Base-by-base conservation (phyloP, 495 filamentous ascomycete genomes). In the Penicillium egyptiacum region DNA sequence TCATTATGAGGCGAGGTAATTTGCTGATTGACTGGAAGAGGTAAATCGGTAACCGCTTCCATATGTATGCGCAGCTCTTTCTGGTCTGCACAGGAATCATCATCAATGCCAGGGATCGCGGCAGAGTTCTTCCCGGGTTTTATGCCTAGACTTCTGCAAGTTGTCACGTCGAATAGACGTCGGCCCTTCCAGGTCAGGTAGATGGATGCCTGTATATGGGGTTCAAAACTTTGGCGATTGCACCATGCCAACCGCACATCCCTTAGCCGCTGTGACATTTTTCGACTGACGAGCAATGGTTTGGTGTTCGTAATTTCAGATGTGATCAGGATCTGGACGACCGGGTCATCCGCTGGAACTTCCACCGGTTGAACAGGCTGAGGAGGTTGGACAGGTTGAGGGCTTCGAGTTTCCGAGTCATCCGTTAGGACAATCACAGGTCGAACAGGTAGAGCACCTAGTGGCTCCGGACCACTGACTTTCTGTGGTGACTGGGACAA, bases 181-280 rank as follows among this genome's bases (percentile, higher is more conserved):
- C 83, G 84, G 8, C 84, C 82, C 50, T 84, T 87, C 88, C 91
- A 96, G 3, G 89, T 93, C 16, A 97, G 70, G 61, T 91, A 88
- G 9, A 96, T 73, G 7, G 74, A 65, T 22, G 70, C 68, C 16
- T 79, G 72, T 40, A 77, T 56, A 9, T 78, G 77, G 3, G 66
- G 60, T 1, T 70, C 59, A 46, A 91, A 76, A 3, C 63, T 70
- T 58, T 91, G 86, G 22, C 74, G 78, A 12, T 80, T 70, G 59
- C 81, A 89, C 89, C 90, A 96, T 23, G 80, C 80, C 37, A 80
- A 44, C 23, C 85, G 81, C 14, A 89, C 86, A 43, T 88, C 84
- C 58, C 80, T 80, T 8, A 94, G 66, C 0, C 79, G 70, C 59
- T 90, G 86, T 5, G 80, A 83, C 47, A 88, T 71, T 60, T 82